Percentiles rank a stretch among this genome's conserved stretches.
Conservation (phyloP, 2,329 filamentous ascomycete genomes). For the Dactylellina parvicollis region DNA sequence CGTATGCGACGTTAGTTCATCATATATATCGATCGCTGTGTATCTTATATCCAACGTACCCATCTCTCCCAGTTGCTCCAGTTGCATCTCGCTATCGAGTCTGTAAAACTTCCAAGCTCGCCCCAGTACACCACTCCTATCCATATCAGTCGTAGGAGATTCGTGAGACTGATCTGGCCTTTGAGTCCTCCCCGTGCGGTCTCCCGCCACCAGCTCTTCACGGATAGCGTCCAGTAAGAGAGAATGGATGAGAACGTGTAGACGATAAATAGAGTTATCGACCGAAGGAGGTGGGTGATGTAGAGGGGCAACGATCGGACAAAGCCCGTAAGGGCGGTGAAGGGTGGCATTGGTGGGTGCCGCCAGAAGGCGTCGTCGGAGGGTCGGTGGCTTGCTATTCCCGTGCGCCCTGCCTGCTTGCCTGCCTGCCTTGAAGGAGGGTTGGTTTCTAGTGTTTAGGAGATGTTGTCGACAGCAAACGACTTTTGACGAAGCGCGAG, state of each 20-base stretch:
- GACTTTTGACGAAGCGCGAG: constrained; percentile 12
- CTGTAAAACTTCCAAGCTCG: constrained; percentile 80
- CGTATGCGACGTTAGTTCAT: constrained; percentile 50
- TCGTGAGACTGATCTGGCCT: constrained; percentile 59
- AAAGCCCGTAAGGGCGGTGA: constrained; percentile 26
- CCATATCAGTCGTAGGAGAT: constrained; percentile 78
- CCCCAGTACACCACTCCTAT: constrained; percentile 81
- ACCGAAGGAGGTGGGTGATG: constrained; percentile 41
- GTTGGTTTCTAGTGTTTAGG: constrained; percentile 7
- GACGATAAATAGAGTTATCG: constrained; percentile 41
- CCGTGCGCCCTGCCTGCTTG: constrained; percentile 9
- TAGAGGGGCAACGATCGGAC: constrained; percentile 38
- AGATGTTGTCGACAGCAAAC: neutral
- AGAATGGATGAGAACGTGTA: constrained; percentile 35
- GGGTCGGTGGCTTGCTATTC: neutral
- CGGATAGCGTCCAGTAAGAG: constrained; percentile 3
- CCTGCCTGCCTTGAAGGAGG: neutral
- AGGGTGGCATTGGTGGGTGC: constrained; percentile 37
- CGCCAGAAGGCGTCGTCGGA: constrained; percentile 29
- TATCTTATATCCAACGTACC: constrained; percentile 67
- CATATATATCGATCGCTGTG: neutral
- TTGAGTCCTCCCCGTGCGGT: constrained; percentile 35
- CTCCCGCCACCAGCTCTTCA: constrained; percentile 40
- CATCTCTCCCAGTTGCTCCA: constrained; percentile 94
- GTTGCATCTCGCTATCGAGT: constrained; percentile 75